Base-by-base conservation (phyloP, 495 filamentous ascomycete genomes). In the Rhypophila decipiens region DNA sequence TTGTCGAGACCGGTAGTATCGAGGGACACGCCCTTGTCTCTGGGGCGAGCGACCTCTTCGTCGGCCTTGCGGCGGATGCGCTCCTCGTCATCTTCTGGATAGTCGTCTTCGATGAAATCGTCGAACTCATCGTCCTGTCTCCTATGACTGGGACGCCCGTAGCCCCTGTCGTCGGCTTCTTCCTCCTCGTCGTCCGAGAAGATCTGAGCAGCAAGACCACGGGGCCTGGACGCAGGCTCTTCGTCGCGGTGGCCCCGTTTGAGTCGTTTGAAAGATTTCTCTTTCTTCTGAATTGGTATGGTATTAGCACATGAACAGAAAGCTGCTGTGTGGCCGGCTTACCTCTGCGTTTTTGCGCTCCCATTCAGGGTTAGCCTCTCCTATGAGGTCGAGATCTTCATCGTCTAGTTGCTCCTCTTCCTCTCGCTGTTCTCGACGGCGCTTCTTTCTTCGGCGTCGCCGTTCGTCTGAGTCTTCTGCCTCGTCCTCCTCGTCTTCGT, bases 61-160 rank as follows among this genome's bases (percentile, higher is more conserved):
- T 97, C 93, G 58, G 96, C 93, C 42, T 85, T 82, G 48, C 86
- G 77, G 37, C 78, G 81, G 42, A 83, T 82, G 17, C 76, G 72
- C 54, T 91, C 79, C 34, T 79, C 88, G 45, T 93, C 89, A 49
- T 96, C 90, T 48, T 88, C 89, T 33, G 90, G 85, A 44, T 86
- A 90, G 54, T 96, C 93, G 51, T 96, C 88, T 57, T 96, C 91
- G 58, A 98, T 98, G 69, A 98, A 98, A 60, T 90, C 93, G 43
- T 86, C 93, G 58, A 97, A 90, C 59, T 98, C 93, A 60, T 95
- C 87, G 20, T 77, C 79, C 39, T 78, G 65, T n/a, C 70, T 63
- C 70, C 72, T 60, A 58, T 77, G 64, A 57, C 75, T 65, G 27
- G 66, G 63, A 49, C 71, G 61, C 21, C 73, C 70, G 42, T 78